Conservation (phyloP, 257 asterid species). For the Petrea volubilis region DNA sequence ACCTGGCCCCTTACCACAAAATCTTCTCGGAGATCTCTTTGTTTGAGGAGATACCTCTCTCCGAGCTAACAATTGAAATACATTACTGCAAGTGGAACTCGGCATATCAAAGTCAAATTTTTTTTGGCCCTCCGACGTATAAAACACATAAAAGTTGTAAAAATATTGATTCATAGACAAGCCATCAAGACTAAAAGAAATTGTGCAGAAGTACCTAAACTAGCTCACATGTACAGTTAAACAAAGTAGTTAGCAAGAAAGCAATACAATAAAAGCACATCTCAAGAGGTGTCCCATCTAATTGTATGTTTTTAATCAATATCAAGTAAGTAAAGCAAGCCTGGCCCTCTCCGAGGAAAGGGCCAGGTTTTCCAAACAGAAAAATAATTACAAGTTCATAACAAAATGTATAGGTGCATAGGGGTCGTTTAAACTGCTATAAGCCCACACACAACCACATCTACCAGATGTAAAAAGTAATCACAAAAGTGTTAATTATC, state of each 20-base stretch:
- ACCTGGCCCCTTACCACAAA: constrained; percentile 64
- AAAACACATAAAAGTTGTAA: neutral
- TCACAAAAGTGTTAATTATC: neutral
- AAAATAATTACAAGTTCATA: too few species aligned
- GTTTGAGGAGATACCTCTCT: constrained; percentile 86
- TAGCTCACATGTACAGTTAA: constrained; percentile 15
- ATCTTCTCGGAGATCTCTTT: constrained; percentile 65
- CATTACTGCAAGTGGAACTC: constrained; percentile 57
- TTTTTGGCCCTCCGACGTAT: neutral
- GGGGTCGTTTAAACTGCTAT: neutral
- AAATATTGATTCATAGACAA: neutral
- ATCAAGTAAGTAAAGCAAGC: constrained; percentile 4
- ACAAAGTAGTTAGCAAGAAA: constrained; percentile 1
- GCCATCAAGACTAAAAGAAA: neutral
- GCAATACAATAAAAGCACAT: neutral
- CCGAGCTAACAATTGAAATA: constrained; percentile 65
- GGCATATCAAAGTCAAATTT: constrained; percentile 19
- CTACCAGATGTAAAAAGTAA: constrained; percentile 10
- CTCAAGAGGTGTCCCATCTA: neutral
- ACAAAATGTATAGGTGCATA: neutral
- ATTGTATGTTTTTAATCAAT: neutral
- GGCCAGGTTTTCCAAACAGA: neutral
- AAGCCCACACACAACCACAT: constrained; percentile 2
- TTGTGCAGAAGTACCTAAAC: constrained; percentile 6
- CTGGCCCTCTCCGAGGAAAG: neutral